Conservation (phyloP, 768 basidiomycete species). For the Macrolepiota fuliginosa region DNA sequence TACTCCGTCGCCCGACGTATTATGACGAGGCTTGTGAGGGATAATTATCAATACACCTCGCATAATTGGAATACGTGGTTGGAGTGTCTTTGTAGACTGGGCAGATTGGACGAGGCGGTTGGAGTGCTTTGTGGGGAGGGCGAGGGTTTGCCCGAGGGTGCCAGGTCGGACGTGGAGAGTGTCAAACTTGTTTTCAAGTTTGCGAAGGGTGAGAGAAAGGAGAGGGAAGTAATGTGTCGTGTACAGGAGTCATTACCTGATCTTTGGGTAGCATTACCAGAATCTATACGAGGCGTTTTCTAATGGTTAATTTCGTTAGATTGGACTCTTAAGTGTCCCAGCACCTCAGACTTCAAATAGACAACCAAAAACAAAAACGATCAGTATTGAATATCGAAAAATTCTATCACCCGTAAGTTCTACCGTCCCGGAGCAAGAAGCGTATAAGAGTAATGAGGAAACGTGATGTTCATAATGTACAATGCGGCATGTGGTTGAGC, state of each 20-base stretch:
- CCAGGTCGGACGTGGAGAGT: conserved; percentile 45
- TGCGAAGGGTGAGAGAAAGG: conserved; percentile 39
- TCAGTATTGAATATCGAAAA: conserved; percentile 21
- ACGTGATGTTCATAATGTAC: conserved; percentile 2
- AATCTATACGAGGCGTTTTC: conserved; percentile 9
- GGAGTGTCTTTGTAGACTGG: conserved; percentile 80
- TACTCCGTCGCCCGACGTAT: conserved; percentile 52
- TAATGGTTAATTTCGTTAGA: conserved; percentile 8
- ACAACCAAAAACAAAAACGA: not conserved
- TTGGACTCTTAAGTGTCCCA: not conserved
- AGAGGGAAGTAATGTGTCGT: conserved; percentile 42
- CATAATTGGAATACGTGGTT: conserved; percentile 82
- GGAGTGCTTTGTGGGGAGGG: conserved; percentile 61
- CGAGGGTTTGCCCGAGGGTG: conserved; percentile 29
- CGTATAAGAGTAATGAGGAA: not conserved
- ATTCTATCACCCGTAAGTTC: not conserved
- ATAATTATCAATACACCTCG: conserved; percentile 52
- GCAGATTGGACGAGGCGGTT: conserved; percentile 64
- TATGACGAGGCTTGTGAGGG: conserved; percentile 46
- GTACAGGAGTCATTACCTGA: conserved; percentile 40
- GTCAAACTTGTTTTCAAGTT: conserved; percentile 55
- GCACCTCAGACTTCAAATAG: not conserved
- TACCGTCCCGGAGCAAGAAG: not conserved
- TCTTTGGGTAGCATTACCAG: conserved; percentile 26
- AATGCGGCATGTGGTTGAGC: conserved; percentile 64